A percentile compares a stretch with the other conserved stretches of the same genome.
Conservation (phyloP, 257 asterid genomes). For the Nicotiana noctiflora region DNA sequence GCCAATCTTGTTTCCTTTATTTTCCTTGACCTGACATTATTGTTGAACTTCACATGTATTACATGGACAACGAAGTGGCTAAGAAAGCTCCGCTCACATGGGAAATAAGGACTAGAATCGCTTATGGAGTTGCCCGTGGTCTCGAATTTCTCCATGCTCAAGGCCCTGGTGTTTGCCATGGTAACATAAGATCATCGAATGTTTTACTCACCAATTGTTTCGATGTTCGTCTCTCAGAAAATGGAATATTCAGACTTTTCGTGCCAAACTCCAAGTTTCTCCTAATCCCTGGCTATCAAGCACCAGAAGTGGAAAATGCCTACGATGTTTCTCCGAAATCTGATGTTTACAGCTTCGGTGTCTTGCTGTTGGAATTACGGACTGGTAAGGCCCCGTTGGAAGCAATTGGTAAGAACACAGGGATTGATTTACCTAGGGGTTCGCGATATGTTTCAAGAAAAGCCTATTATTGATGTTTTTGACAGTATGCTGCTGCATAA, state of each 20-base stretch:
- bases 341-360: slow-evolving; percentile 37
- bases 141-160: slow-evolving; percentile 28
- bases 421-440: slow-evolving; percentile 19
- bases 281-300: slow-evolving; percentile 5
- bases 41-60: not conserved
- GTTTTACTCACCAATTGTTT: slow-evolving; percentile 16
- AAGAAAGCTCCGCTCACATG: slow-evolving; percentile 14
- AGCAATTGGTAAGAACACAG: slow-evolving; percentile 7
- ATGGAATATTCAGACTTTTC: slow-evolving; percentile 12
- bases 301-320: slow-evolving; percentile 23
- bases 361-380: slow-evolving; percentile 24
- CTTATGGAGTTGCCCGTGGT: slow-evolving; percentile 33
- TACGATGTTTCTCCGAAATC: slow-evolving; percentile 18
- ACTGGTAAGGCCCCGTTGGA: slow-evolving; percentile 10
- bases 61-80: slow-evolving; percentile 8
- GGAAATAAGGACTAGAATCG: slow-evolving; percentile 20
- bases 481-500: slow-evolving; percentile 4
- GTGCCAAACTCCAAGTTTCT: not conserved
- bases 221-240: slow-evolving; percentile 18
- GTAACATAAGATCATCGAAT: slow-evolving; percentile 33
- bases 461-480: slow-evolving; percentile 11
- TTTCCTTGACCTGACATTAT: not conserved
- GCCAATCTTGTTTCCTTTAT: not conserved
- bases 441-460: slow-evolving; percentile 15
- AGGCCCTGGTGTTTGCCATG: slow-evolving; percentile 21